Base-by-base conservation (phyloP, 2,329 filamentous ascomycete genomes). In the Conoideocrella luteorostrata region DNA sequence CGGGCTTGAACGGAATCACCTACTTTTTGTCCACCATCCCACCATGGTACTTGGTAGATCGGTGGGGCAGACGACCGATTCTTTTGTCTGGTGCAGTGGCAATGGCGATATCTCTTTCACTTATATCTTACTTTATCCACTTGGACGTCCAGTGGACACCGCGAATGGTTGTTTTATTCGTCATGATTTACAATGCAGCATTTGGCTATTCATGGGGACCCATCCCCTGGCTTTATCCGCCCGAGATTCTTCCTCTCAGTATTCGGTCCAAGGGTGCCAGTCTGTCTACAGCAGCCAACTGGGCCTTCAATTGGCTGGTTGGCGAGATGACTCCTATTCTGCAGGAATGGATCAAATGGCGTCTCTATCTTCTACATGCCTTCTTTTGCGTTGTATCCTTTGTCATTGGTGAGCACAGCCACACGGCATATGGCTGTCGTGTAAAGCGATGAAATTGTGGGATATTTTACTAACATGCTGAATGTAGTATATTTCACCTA, bases 271-370 rank as follows among this genome's bases (percentile, higher is more conserved):
- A 97, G 73, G 93, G 93, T 48, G 91, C 93, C 43, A 95, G 89
- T 75, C 68, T 98, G 62, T 96, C 91, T 48, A 97, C 93, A 2
- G 93, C 93, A 15, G 84, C 90, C 24, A 98, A 98, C 62, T 98
- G 93, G 93, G 89, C 91, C 2, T 95, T 93, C 67, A 98, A 98
- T 67, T 98, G 89, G 86, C 72, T 97, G 21, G 93, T 97, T 4
- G 93, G 93, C 53, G 88, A 95, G 65, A 79, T 97, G 74, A 98
- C 93, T 0, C 93, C 93, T 2, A 82, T 97, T 43, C 71, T 97
- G 47, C 91, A 98, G 63, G 88, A 93, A 56, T 81, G 77, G 67
- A 97, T 98, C 56, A 80, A 85, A 56, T 98, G 93, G 93, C 81
- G 93, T 26, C 72, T 97, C 48, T 98, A 98, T 59, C 76, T 98